Evolutionary conservation across 225 moss, liverwort and hornwort genomes (phyloP).

Genomic region (Ulota crispa): DNA sequence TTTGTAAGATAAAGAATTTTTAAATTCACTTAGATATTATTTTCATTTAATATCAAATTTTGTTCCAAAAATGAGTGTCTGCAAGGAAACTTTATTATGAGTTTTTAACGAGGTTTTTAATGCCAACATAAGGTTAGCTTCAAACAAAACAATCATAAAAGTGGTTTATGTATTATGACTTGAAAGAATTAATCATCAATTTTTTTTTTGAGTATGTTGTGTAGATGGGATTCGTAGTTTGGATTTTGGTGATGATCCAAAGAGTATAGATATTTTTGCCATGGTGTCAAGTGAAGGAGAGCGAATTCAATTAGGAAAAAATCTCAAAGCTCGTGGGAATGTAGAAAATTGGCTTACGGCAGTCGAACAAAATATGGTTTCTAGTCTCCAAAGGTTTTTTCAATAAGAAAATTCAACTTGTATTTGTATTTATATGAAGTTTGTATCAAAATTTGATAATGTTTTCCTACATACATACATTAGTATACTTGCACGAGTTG

Average conservation of each 20-base stretch:
- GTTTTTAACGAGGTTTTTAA: no score
- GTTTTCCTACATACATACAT: no score
- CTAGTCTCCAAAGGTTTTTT: constrained; percentile 64
- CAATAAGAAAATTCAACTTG: neutral
- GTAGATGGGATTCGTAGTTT: constrained; percentile 85
- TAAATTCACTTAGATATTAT: accelerated
- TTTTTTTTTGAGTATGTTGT: no score
- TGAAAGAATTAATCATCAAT: no score
- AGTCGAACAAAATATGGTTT: constrained; percentile 92
- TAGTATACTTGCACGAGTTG: no score
- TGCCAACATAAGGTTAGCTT: neutral
- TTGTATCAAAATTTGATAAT: no score
- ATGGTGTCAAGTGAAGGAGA: constrained; percentile 95
- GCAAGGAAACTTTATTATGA: no score
- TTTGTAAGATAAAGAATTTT: neutral
- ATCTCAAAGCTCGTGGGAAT: constrained; percentile 89
- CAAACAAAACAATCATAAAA: neutral
- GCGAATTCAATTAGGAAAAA: constrained; percentile 66
- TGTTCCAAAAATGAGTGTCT: neutral
- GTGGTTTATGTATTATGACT: no score
- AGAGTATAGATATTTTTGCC: constrained; percentile 87
- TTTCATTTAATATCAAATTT: no score
- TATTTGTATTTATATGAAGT: no score
- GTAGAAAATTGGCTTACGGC: constrained; percentile 91
- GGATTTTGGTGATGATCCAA: constrained; percentile 97